Conservation (phyloP, 306 rosid species). For the Mucuna pruriens region DNA sequence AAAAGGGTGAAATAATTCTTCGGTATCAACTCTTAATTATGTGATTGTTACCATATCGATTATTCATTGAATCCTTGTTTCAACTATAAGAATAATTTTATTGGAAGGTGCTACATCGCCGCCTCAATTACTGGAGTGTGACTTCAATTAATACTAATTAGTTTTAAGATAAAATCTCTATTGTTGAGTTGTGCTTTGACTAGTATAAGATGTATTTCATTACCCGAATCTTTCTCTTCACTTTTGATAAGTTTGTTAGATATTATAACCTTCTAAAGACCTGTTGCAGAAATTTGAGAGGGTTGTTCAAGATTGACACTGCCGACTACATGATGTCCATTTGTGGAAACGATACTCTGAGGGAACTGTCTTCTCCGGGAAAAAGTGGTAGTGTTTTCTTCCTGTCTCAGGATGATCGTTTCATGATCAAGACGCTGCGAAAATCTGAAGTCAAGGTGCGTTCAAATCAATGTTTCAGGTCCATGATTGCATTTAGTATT, state of each 20-base stretch:
- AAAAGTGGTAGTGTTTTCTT: conserved; percentile 88
- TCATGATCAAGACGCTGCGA: conserved; percentile 88
- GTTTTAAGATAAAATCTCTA: too few relatives aligned
- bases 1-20: too few relatives aligned
- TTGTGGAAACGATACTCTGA: conserved; percentile 86
- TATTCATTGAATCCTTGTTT: too few relatives aligned
- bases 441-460: conserved; percentile 82
- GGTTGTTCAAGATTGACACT: conserved; percentile 85
- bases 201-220: too few relatives aligned
- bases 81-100: too few relatives aligned
- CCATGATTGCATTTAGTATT: background rate
- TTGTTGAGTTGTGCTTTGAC: too few relatives aligned
- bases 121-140: too few relatives aligned
- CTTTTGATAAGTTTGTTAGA: conserved; percentile 1
- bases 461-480: background rate
- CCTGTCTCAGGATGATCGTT: conserved; percentile 84
- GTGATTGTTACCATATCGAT: too few relatives aligned
- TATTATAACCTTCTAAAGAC: conserved; percentile 19
- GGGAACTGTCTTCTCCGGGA: conserved; percentile 90
- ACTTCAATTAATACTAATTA: too few relatives aligned
- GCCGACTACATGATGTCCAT: conserved; percentile 93
- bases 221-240: too few relatives aligned
- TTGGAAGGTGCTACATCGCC: too few relatives aligned
- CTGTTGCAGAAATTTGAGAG: conserved; percentile 68
- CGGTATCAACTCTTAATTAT: too few relatives aligned